Evolutionary conservation across 768 basidiomycete species (phyloP), one percentile per base, ranked within the genome.

Genomic region (Mycena vitilis): DNA sequence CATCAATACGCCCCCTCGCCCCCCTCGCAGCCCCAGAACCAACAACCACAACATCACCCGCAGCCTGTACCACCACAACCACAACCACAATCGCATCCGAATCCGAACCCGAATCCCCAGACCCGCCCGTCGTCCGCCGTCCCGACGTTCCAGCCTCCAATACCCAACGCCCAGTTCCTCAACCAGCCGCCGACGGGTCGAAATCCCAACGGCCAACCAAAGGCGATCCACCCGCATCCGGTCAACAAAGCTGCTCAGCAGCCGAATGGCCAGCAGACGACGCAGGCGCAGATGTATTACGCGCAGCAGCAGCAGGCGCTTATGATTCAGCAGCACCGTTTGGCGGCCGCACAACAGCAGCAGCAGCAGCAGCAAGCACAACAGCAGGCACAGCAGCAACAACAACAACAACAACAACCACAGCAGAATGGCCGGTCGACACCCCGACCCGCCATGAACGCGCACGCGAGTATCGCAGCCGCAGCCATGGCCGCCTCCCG

Each of bases 11-110:
- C 66, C 16, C 75, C 78, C 48, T 73, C 78, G 40, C 75, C 79
- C 25, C 73, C 80, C 40, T 75, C 78, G 47, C 67, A 59, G 25
- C 69, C 75, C 45, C 78, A 78, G 57, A 69, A 71, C 66, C 64
- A 73, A 58, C 70, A 42, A 42, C 16, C 2, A 3, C 40, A 42
- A 42, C 71, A 30, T 3, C 30, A 30, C 25, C 77, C 77, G 56
- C 65, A 75, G 30, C 63, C 74, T 11, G 74, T 65, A 18, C 69
- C 73, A 66, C 63, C 60, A 30, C 71, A 63, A 18, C 69, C 73
- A 66, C 63, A 58, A 30, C 30, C 30, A 5, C 30, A 30, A 3
- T 5, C 30, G 30, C 2, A 30, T 30, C 30, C 30, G 30, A 30
- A 30, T 30, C 30, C 30, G 30, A 30, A 66, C 52, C 68, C 70